Percentiles rank a stretch among this genome's conserved stretches.
Conservation (phyloP, 2,329 filamentous ascomycete species). For the Aspergillus unguis region DNA sequence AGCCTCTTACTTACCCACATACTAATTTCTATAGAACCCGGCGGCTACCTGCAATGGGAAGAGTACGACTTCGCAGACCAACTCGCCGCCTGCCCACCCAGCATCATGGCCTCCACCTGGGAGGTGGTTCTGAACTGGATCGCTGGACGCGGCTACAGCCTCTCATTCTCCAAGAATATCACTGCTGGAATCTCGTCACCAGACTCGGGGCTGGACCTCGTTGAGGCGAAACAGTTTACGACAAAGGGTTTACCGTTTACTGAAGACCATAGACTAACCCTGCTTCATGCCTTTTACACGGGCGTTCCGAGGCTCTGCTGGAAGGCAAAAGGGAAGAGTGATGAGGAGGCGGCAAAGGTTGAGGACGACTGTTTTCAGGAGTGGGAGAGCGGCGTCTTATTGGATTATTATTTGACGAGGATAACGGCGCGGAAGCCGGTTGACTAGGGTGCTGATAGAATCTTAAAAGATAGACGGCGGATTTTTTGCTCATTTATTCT, state of each 20-base stretch:
- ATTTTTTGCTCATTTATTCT: background rate
- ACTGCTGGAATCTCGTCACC: background rate
- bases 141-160: background rate
- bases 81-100: background rate
- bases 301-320: conserved; percentile 3
- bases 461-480: background rate
- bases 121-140: background rate
- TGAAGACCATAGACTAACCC: conserved; percentile 1
- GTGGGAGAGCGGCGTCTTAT: background rate
- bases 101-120: conserved; percentile 1
- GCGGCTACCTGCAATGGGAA: conserved; percentile 9
- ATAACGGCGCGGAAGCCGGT: background rate
- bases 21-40: background rate
- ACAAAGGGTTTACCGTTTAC: background rate
- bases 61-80: conserved; percentile 10
- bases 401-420: conserved; percentile 3
- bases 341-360: conserved; percentile 3
- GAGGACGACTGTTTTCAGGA: background rate
- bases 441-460: background rate
- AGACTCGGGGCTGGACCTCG: background rate
- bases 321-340: background rate
- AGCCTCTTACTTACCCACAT: background rate
- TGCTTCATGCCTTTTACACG: background rate
- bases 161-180: background rate
- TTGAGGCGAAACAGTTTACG: background rate